A percentile compares a stretch with the other conserved stretches of the same genome.
phyloP scores from a whole-genome alignment of 2,329 filamentous ascomycete species.

The Talaromyces sp. region DNA sequence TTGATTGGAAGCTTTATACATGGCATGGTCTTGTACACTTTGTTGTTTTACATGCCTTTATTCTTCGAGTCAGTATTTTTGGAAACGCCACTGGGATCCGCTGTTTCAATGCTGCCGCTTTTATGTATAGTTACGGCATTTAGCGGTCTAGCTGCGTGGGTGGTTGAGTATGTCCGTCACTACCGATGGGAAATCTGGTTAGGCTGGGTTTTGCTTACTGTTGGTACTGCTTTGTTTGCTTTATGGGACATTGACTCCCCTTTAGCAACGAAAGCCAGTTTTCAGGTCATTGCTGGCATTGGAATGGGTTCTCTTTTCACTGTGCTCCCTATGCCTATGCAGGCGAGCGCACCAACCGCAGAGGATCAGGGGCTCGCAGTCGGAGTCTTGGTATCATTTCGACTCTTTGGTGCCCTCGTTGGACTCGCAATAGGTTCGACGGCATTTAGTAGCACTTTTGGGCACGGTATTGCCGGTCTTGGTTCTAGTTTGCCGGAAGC shows the following conservation, averaged over 20 bases:
- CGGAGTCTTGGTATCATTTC: conserved; percentile 23
- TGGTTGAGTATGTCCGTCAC: conserved; percentile 43
- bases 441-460: conserved; percentile 22
- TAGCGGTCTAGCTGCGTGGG: conserved; percentile 29
- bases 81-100: conserved; percentile 13
- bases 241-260: conserved; percentile 45
- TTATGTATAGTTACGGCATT: conserved; percentile 5
- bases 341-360: conserved; percentile 3
- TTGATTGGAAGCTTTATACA: conserved; percentile 40
- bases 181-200: conserved; percentile 12
- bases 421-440: conserved; percentile 10
- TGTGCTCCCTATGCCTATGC: conserved; percentile 9
- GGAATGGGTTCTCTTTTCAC: conserved; percentile 16
- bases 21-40: conserved; percentile 36
- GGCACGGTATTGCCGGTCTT: background rate
- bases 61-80: conserved; percentile 44
- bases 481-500: background rate
- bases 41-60: conserved; percentile 43
- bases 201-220: conserved; percentile 28
- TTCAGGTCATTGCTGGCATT: conserved; percentile 17
- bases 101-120: conserved; percentile 9
- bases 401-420: conserved; percentile 7
- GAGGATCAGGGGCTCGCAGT: conserved; percentile 14
- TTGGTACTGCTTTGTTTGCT: conserved; percentile 31
- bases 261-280: background rate